Base-by-base conservation (phyloP, 2,329 filamentous ascomycete species). In the Aspergillus intermedius region DNA sequence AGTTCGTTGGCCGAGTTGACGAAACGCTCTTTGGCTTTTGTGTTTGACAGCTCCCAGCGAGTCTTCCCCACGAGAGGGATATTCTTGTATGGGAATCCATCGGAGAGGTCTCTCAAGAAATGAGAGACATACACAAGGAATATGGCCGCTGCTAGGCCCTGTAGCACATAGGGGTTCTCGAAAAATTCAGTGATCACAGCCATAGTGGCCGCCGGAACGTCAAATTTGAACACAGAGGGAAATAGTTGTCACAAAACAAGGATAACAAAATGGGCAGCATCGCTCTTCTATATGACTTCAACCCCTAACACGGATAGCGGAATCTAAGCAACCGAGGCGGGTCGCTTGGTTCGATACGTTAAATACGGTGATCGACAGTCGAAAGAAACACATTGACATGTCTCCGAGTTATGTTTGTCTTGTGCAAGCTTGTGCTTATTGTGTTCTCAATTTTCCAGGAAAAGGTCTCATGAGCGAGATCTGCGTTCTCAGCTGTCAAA, bases 41-140 rank as follows among this genome's bases (percentile, higher is more conserved):
- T 58, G 47, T 66, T 66, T 19, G 58, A 57, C n/a, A 63, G n/a
- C n/a, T 61, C 56, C 62, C 60, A 62, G 47, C 54, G 49, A 23
- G 50, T 51, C 42, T 55, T 64, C 13, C 64, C 64, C 2, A 66
- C 53, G 12, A 66, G 30, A 5, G 62, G 64, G 15, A 66, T 51
- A 12, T 57, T 53, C 19, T 49, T 39, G 44, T 64, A 55, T 1
- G 62, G 63, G 21, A 64, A 53, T 34, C 60, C 62, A 45, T 63
- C 56, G 10, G 53, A 47, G 12, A 65, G 30, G 34, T 63, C 62
- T 6, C 47, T 45, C 52, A 57, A 65, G 28, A 60, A 53, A 25
- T 50, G 56, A 3, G 57, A 58, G 17, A 60, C 30, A 5, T 65
- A 48, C 2, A 59, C 23, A 3, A 54, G 41, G 8, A 60, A 0